phyloP scores from a whole-genome alignment of 108 stramenopile species.

The Nitzschia palea region DNA sequence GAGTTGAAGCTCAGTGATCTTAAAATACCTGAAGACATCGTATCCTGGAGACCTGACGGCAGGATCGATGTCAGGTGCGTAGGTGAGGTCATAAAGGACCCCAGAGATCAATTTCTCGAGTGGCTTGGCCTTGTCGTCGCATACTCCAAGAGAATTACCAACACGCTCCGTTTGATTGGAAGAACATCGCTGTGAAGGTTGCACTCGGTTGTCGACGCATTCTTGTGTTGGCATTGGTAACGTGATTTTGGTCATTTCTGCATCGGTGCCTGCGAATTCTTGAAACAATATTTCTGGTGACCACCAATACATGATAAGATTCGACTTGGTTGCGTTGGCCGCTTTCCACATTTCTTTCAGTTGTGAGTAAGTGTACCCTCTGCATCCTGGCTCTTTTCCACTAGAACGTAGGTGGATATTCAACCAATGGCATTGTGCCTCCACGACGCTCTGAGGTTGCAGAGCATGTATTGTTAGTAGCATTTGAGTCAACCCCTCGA shows the following conservation, averaged over 20 bases:
- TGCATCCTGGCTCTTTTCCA: too few species aligned
- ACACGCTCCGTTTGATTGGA: slow-evolving; percentile 5
- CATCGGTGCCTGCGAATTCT: slow-evolving; percentile 23
- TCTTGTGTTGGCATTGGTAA: slow-evolving; percentile 25
- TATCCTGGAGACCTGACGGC: slow-evolving; percentile 23
- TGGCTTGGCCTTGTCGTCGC: slow-evolving; percentile 12
- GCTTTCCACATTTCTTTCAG: slow-evolving; percentile 45
- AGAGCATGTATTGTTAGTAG: too few species aligned
- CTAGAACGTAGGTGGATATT: too few species aligned
- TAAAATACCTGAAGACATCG: slow-evolving; percentile 4
- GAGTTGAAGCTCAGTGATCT: slow-evolving; percentile 5
- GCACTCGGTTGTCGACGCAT: slow-evolving; percentile 8
- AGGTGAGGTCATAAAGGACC: background rate
- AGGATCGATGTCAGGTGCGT: background rate
- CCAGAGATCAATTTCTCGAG: slow-evolving; percentile 12
- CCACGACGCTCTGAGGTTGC: too few species aligned
- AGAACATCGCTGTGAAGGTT: slow-evolving; percentile 12
- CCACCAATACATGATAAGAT: slow-evolving; percentile 37
- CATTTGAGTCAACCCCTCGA: too few species aligned
- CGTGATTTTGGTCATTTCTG: slow-evolving; percentile 21
- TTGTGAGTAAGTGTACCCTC: slow-evolving; percentile 21
- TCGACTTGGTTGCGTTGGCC: slow-evolving; percentile 40
- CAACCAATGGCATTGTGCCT: too few species aligned
- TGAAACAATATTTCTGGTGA: slow-evolving; percentile 23
- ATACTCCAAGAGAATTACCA: slow-evolving; percentile 28